Base-by-base conservation (phyloP, 2,329 filamentous ascomycete genomes). In the Metarhizium humberi region DNA sequence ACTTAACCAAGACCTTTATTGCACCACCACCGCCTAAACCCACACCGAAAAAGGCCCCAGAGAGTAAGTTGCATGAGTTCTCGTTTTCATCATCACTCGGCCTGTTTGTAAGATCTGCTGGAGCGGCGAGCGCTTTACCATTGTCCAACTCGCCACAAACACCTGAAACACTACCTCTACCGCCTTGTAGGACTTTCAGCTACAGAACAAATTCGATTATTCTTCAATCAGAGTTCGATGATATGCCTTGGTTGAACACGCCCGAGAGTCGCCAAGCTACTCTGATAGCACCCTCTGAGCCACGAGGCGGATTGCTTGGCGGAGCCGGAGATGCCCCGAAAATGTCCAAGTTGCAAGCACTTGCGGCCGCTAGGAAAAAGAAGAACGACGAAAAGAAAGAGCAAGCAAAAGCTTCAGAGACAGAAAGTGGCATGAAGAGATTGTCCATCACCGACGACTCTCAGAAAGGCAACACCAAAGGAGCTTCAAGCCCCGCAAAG, bases 341-440 rank as follows among this genome's bases (percentile, higher is more conserved):
- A 65, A 79, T 88, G 70, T 95, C 92, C 5, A 99, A 99, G 65
- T 76, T 99, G 49, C 92, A 95, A 63, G 90, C 90, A 50, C 75
- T 99, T 46, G 92, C 92, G 52, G 90, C 90, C 38, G 87, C 89
- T 54, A 81, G 91, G 32, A 92, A 91, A 68, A 92, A 89, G 71
- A 95, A 91, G 69, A 85, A 84, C 14, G 85, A 84, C 34, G 84
- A 86, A 43, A 84, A 81, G 62, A 74, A 69, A 51, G 68, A 64
- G 14, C 57, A 64, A 20, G 63, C 63, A 29, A 65, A 61, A n/a
- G 50, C 61, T 4, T 25, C 56, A 3, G 63, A 63, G n/a, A 52
- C 64, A 11, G 63, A 67, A 55, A 62, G 58, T 32, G 66, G 63
- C 18, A 57, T 73, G 7, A 61, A 63, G 49, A 64, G 64, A 8